Evolutionary conservation across 2,329 filamentous ascomycete species (phyloP).

Genomic region (Berkeleyomyces rouxiae): DNA sequence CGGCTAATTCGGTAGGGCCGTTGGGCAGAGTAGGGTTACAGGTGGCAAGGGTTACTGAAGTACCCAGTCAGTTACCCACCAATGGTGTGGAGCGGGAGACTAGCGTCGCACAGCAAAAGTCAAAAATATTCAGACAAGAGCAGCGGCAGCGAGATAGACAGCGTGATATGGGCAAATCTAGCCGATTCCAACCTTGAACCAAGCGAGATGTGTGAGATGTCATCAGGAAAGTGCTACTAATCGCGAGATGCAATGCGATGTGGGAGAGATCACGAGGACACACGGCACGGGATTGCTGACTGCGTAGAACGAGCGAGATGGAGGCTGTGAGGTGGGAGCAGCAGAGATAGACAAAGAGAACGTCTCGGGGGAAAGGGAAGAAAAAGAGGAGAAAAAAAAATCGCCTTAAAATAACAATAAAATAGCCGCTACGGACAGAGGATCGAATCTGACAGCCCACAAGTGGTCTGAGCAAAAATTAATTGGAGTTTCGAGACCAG

Average conservation of each 20-base stretch:
- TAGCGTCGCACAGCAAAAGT: no score
- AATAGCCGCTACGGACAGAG: not conserved
- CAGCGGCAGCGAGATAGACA: no score
- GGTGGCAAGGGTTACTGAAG: not conserved
- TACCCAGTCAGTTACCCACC: no score
- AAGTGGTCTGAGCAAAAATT: not conserved
- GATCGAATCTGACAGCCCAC: constrained; percentile 1
- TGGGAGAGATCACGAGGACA: no score
- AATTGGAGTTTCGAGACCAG: not conserved
- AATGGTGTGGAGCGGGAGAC: no score
- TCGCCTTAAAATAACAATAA: not conserved
- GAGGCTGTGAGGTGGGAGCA: not conserved
- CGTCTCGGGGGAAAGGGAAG: not conserved
- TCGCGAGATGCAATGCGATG: no score
- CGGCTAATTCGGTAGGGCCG: not conserved
- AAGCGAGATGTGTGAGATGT: no score
- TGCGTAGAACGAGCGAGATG: not conserved
- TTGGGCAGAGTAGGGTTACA: not conserved
- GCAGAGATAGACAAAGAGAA: not conserved
- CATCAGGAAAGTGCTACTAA: no score
- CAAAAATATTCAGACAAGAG: no score
- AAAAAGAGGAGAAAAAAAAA: not conserved
- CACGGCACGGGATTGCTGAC: no score
- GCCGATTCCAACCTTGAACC: no score
- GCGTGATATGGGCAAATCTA: no score